Evolutionary conservation across 495 filamentous ascomycete species (phyloP).

Genomic region (Podospora conica): DNA sequence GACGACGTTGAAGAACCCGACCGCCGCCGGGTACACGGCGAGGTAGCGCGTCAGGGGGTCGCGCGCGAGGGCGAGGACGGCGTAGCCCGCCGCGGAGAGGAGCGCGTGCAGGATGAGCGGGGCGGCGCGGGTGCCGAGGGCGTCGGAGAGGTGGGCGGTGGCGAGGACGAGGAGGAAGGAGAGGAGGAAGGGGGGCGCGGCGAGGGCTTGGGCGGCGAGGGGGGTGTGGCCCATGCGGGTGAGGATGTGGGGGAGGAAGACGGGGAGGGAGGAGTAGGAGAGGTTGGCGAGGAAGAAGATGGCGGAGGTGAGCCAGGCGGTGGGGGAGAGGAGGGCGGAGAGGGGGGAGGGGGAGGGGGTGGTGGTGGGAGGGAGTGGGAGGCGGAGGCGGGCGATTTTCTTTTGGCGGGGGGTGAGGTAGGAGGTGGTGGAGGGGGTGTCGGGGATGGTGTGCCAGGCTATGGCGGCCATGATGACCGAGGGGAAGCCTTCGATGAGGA

Average conservation of each 20-base stretch:
- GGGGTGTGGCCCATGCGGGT: conserved; percentile 67
- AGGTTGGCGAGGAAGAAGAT: conserved; percentile 55
- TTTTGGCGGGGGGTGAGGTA: conserved; percentile 73
- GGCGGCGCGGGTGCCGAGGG: conserved; percentile 53
- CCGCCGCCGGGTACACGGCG: conserved; percentile 63
- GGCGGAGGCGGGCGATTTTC: conserved; percentile 61
- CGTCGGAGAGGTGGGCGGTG: conserved; percentile 65
- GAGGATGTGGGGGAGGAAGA: conserved; percentile 80
- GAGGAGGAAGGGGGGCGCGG: conserved; percentile 71
- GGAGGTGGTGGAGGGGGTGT: conserved; percentile 57
- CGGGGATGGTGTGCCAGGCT: conserved; percentile 69
- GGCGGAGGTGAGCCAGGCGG: conserved; percentile 59
- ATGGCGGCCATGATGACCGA: conserved; percentile 60
- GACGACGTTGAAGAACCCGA: conserved; percentile 64
- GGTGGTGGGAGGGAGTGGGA: conserved; percentile 22
- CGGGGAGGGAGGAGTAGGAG: conserved; percentile 77
- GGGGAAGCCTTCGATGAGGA: conserved; percentile 82
- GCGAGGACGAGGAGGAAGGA: conserved; percentile 67
- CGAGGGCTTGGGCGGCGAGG: conserved; percentile 68
- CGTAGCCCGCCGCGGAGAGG: conserved; percentile 57
- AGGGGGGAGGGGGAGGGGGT: conserved; percentile 36
- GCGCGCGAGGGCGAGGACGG: conserved; percentile 44
- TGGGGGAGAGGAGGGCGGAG: conserved; percentile 50
- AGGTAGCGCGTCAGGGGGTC: conserved; percentile 49
- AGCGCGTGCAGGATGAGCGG: conserved; percentile 56